Evolutionary conservation across 495 filamentous ascomycete species (phyloP), one percentile per base, ranked within the genome.

Genomic region (Bathelium albidoporum): DNA sequence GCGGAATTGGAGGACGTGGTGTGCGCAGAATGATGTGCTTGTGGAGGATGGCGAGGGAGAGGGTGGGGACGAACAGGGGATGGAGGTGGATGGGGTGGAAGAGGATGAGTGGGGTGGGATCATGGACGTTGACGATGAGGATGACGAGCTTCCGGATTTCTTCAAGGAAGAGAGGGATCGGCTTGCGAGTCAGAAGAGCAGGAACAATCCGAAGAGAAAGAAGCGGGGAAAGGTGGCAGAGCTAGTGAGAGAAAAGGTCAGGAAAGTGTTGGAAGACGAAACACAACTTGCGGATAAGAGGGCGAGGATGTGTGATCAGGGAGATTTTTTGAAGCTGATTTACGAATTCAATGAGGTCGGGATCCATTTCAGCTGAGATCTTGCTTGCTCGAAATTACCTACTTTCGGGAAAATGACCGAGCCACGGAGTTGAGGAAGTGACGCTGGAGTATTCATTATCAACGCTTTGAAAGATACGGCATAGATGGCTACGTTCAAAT

Each of bases 261-360:
- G 86, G 62, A 89, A 85, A 73, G 89, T 96, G 26, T 74, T 97
- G 58, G 84, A 89, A 68, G 82, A 88, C 60, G 80, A 83, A 59
- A 95, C 91, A 1, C 81, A 83, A 36, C 76, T 97, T 59, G 88
- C 82, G 2, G 89, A 95, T 49, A 89, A 87, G 77, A 75, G 91
- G 64, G 87, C 90, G 9, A 82, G 88, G 64, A 87, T 89, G 77
- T 91, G 90, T 65, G 91, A 96, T 72, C 89, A 96, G 74, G 89
- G 88, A 59, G 91, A 96, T 68, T 96, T 97, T 71, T 74, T 97
- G 73, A 85, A 80, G 75, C 65, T 89, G 68, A 69, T 89, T 66
- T 87, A 83, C 79, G 83, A 84, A 34, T 92, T 96, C 75, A 95
- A 96, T 73, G 82, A 89, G 63, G 89, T 96, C 71, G 90, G 90